phyloP scores from a whole-genome alignment of 73 alveolate species.

The Durusdinium trenchii region DNA sequence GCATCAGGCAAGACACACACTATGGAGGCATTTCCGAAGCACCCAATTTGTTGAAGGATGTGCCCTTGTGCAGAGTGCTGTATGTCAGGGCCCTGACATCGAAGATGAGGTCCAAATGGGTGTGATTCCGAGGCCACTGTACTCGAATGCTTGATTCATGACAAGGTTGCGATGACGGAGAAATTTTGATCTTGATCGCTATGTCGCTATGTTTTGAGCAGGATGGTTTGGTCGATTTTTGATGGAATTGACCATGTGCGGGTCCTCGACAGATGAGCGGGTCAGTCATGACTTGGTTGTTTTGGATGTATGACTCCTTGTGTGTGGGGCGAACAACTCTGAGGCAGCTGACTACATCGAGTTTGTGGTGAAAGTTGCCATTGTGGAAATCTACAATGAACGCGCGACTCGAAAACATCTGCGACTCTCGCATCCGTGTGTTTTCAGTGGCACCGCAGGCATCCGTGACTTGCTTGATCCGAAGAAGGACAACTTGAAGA shows the following conservation, averaged over 20 bases:
- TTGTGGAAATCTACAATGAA: conserved; percentile 97
- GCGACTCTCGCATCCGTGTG: neutral
- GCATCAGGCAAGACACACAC: conserved; percentile 97
- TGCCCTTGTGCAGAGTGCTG: neutral
- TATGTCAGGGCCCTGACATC: conserved; percentile 96
- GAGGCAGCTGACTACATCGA: conserved; percentile 96
- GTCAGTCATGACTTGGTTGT: neutral
- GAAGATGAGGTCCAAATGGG: conserved; percentile 96
- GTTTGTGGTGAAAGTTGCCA: conserved; percentile 96
- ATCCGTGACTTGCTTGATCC: conserved; percentile 96
- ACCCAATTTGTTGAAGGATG: too few species aligned
- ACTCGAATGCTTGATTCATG: neutral
- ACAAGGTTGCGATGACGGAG: neutral
- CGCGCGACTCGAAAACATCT: neutral
- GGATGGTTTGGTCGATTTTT: conserved; percentile 96
- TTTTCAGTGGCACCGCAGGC: conserved; percentile 13
- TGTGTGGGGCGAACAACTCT: neutral
- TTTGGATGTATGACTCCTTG: neutral
- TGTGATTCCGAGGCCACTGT: conserved; percentile 91
- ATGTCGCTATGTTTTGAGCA: neutral
- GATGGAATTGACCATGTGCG: conserved; percentile 73
- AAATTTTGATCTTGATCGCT: neutral
- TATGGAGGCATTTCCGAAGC: conserved; percentile 86
- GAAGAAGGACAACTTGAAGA: conserved; percentile 96
- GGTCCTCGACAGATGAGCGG: neutral